These are phyloP conservation scores for Bidens hawaiensis DNA, from an alignment of 140 eudicot genomes.

Conservation along the genomic window DNA sequence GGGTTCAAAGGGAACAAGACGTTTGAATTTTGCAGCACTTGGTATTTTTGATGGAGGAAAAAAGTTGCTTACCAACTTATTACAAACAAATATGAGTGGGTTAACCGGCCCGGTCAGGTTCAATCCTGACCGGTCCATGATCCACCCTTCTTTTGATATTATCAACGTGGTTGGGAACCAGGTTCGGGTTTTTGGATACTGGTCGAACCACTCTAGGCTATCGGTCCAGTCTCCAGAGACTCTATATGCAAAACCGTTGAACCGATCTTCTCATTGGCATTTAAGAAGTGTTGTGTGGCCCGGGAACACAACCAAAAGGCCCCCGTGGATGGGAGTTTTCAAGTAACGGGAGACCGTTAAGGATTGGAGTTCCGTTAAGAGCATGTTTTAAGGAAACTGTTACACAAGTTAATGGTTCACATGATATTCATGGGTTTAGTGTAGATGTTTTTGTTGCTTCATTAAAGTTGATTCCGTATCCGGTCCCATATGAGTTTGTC, in stretches of 20 bases:
- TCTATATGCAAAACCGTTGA: conserved; percentile 31
- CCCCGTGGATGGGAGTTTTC: conserved; percentile 77
- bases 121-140: conserved; percentile 39
- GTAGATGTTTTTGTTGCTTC: conserved; percentile 61
- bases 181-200: conserved; percentile 42
- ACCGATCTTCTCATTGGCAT: conserved; percentile 32
- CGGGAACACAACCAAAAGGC: conserved; percentile 41
- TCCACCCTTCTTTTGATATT: conserved; percentile 47
- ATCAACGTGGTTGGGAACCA: conserved; percentile 42
- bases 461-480: conserved; percentile 41
- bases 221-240: conserved; percentile 42
- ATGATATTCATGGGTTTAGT: conserved; percentile 41
- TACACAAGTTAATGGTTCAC: conserved; percentile 25
- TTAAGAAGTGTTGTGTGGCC: conserved; percentile 54
- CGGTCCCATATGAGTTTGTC: conserved; percentile 47
- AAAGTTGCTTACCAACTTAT: conserved; percentile 29
- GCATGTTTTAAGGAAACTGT: conserved; percentile 47
- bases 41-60: conserved; percentile 56
- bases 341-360: conserved; percentile 42
- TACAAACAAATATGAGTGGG: conserved; percentile 53
- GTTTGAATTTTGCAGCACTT: conserved; percentile 53
- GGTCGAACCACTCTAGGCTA: conserved; percentile 56
- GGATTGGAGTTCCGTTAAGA: conserved; percentile 55
- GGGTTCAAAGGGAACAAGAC: conserved; percentile 24
- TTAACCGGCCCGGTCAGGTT: conserved; percentile 59